Evolutionary conservation across 345 rosid species (phyloP), one percentile per base, ranked within the genome.

Genomic region (Lagerstroemia speciosa): DNA sequence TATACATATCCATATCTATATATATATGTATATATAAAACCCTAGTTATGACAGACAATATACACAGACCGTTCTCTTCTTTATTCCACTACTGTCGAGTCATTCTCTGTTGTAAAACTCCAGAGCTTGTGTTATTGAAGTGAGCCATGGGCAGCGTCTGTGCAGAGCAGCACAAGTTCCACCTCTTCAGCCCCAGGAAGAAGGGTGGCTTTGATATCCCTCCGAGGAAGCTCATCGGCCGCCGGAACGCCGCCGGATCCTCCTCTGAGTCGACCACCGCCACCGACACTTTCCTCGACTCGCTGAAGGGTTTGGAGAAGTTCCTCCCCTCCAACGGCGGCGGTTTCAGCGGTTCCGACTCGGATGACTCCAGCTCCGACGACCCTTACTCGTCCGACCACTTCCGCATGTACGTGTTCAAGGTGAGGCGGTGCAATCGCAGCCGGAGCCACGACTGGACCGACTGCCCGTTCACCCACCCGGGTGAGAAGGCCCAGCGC

Each of bases 391-490:
- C 87, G 43, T 81, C 89, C 9, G 96, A 93, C 64, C 89, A 93
- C 64, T 93, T 91, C 67, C 85, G 97, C 16, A 93, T 93, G 87
- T 90, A 85, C 30, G 98, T 91, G 74, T 93, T 93, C 84, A 93
- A 93, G 86, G 86, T 93, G 74, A 89, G 96, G 29, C 79, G 86
- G 45, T 93, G 98, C 72, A 93, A 82, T 2, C 85, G 97, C 68
- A 87, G 92, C 86, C 83, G 97, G 43, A 89, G 94, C 78, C 98
- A 93, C 22, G 98, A 90, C 75, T 93, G 98, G 98, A 93, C 97
- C 0, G 92, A 90, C 76, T 93, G 98, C 70, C 98, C 98, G 33
- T 93, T 90, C 19, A 83, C 94, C 15, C 98, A 93, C 41, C 90
- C 94, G 0, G 89, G 94, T 0, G 98, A 93, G 74, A 93, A 93